Conservation (phyloP, 2,329 filamentous ascomycete genomes). For the Delphinella strobiligena region DNA sequence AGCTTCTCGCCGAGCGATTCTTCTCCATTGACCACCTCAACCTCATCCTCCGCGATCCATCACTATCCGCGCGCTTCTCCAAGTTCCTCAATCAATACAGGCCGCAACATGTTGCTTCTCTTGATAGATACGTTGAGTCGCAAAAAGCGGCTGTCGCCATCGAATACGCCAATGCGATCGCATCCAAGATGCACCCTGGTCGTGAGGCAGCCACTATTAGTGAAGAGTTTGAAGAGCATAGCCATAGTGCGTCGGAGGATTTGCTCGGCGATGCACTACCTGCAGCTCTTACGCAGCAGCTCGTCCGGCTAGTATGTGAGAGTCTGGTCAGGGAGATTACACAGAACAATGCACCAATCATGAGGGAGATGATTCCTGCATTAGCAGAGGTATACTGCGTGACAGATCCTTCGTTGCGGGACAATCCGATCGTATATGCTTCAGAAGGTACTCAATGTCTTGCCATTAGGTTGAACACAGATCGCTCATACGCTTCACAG, state of each 20-base stretch:
- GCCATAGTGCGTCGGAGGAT: slow-evolving; percentile 20
- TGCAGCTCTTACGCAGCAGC: slow-evolving; percentile 28
- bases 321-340: slow-evolving; percentile 32
- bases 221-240: slow-evolving; percentile 23
- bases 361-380: slow-evolving; percentile 28
- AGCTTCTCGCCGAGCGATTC: slow-evolving; percentile 25
- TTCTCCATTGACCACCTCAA: slow-evolving; percentile 33
- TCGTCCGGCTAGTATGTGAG: slow-evolving; percentile 29
- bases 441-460: slow-evolving; percentile 21
- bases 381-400: slow-evolving; percentile 35
- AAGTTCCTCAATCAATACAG: slow-evolving; percentile 28
- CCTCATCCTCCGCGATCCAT: slow-evolving; percentile 26
- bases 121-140: slow-evolving; percentile 27
- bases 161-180: slow-evolving; percentile 32
- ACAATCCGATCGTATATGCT: slow-evolving; percentile 35
- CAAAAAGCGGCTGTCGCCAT: slow-evolving; percentile 31
- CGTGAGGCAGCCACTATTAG: slow-evolving; percentile 24
- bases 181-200: slow-evolving; percentile 2
- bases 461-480: background rate
- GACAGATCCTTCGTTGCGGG: slow-evolving; percentile 28
- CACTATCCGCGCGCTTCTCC: slow-evolving; percentile 23
- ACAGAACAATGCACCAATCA: slow-evolving; percentile 26
- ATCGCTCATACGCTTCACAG: slow-evolving; percentile 12
- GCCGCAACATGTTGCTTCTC: slow-evolving; percentile 20
- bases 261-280: slow-evolving; percentile 30